Evolutionary conservation across 192 early-diverging fungal species (phyloP).

Genomic region (Coemansia sp.): DNA sequence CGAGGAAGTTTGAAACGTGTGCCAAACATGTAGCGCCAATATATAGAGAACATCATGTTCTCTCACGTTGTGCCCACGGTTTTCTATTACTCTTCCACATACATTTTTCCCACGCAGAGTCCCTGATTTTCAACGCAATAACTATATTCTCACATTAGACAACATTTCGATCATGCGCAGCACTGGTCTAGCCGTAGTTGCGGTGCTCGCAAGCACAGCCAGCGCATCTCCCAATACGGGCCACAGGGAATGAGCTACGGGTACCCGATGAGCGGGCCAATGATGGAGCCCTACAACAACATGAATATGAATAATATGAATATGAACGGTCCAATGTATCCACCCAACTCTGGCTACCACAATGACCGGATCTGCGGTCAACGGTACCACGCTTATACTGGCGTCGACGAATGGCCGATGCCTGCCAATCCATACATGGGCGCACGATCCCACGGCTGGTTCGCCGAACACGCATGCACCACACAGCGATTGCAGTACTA

Average conservation of each 20-base stretch:
- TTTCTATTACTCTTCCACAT: background rate
- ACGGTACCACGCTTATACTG: constrained; percentile 38
- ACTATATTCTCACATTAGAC: background rate
- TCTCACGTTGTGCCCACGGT: background rate
- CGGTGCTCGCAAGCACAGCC: constrained; percentile 4
- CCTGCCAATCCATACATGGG: constrained; percentile 40
- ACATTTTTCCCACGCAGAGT: background rate
- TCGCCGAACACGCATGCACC: background rate
- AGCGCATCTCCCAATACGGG: constrained; percentile 28
- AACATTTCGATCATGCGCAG: constrained; percentile 6
- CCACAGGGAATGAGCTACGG: constrained; percentile 35
- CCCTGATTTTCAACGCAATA: background rate
- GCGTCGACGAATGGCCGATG: constrained; percentile 41
- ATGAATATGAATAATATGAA: constrained; percentile 30
- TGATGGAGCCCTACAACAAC: constrained; percentile 21
- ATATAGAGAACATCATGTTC: background rate
- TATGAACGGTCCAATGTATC: constrained; percentile 32
- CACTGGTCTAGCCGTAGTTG: background rate
- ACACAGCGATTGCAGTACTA: no score
- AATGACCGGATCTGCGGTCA: constrained; percentile 33
- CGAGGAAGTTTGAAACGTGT: background rate
- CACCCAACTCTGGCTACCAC: constrained; percentile 16
- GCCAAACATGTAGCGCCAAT: background rate
- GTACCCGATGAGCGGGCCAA: constrained; percentile 23
- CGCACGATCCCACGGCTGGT: constrained; percentile 21